These are phyloP conservation scores for Mucor mucedo DNA, from an alignment of 371 early-diverging fungal genomes.

Conservation along the genomic window DNA sequence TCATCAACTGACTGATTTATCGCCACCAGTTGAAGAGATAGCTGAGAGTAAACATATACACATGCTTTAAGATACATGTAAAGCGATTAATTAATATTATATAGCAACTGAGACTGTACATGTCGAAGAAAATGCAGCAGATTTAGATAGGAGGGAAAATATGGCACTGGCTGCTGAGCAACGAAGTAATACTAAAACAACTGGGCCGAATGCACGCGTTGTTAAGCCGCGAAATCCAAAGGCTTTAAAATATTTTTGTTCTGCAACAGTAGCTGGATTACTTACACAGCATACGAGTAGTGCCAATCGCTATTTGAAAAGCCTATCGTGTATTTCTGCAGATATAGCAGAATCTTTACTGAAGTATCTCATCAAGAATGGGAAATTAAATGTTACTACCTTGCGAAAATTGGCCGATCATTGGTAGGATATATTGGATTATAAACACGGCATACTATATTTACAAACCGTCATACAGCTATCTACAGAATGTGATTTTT, in stretches of 20 bases:
- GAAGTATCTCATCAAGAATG: conserved; percentile 23
- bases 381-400: conserved; percentile 35
- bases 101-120: background rate
- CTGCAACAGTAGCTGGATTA: conserved; percentile 36
- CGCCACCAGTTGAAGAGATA: conserved; percentile 4
- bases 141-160: conserved; percentile 11
- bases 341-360: conserved; percentile 35
- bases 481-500: conserved; percentile 37
- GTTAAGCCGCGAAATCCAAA: conserved; percentile 21
- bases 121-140: background rate
- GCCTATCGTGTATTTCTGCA: conserved; percentile 28
- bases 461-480: conserved; percentile 22
- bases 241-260: conserved; percentile 34
- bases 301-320: conserved; percentile 19
- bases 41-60: background rate
- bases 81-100: background rate
- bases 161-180: conserved; percentile 25
- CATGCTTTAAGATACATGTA: background rate
- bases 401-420: conserved; percentile 35
- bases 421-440: conserved; percentile 29
- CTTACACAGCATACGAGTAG: conserved; percentile 31
- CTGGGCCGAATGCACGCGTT: background rate
- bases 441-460: background rate
- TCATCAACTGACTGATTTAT: conserved; percentile 9
- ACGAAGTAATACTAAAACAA: background rate